These are phyloP conservation scores for Candida piceae DNA, from an alignment of 805 yeast species.

Conservation along the genomic window DNA sequence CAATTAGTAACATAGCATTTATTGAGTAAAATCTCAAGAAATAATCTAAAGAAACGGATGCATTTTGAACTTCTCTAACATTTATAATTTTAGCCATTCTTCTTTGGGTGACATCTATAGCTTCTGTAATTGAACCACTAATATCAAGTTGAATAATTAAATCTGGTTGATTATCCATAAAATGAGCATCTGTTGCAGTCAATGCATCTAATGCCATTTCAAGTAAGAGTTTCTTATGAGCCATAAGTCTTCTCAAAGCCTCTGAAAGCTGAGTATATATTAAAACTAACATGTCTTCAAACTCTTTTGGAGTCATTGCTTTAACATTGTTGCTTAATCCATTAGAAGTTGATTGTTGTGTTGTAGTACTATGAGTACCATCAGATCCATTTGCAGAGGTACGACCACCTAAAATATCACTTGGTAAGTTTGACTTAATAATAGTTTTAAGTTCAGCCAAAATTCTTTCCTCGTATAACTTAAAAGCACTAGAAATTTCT, in stretches of 20 bases:
- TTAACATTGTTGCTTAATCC: constrained; percentile 42
- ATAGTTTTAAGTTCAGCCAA: constrained; percentile 66
- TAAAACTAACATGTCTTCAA: constrained; percentile 60
- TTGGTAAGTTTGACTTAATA: constrained; percentile 62
- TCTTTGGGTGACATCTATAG: constrained; percentile 67
- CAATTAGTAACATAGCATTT: constrained; percentile 65
- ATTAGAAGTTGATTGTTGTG: constrained; percentile 25
- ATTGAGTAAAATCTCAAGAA: constrained; percentile 65
- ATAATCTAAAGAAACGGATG: constrained; percentile 49
- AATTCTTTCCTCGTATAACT: constrained; percentile 62
- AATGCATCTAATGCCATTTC: constrained; percentile 58
- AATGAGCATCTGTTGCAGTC: constrained; percentile 24
- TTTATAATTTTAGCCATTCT: constrained; percentile 73
- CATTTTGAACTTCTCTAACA: constrained; percentile 69
- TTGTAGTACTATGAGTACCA: constrained; percentile 20
- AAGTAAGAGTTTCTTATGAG: constrained; percentile 74
- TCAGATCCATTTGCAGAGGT: constrained; percentile 20
- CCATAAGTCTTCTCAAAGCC: constrained; percentile 64
- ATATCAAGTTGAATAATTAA: constrained; percentile 61
- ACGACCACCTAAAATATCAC: constrained; percentile 24
- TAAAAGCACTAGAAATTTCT: constrained; percentile 55
- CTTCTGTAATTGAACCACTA: constrained; percentile 55
- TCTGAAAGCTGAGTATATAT: constrained; percentile 65
- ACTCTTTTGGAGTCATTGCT: constrained; percentile 66
- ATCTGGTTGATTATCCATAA: constrained; percentile 29